A percentile compares a stretch with the other conserved stretches of the same genome.
Conservation (phyloP, 768 basidiomycete genomes). For the Trametes cingulata region DNA sequence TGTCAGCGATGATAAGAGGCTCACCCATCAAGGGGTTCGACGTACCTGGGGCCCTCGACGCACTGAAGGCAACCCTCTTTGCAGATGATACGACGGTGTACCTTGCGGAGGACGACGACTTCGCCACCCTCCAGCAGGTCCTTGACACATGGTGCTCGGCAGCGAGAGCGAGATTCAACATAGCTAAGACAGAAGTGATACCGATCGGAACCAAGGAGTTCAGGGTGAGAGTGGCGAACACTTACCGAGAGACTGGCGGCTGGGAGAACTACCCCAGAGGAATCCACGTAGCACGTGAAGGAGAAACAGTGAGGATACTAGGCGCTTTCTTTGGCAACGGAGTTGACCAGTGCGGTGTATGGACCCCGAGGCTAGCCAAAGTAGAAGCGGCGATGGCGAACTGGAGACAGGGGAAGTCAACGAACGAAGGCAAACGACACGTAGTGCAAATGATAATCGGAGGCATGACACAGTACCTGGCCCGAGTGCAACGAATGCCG, state of each 20-base stretch:
- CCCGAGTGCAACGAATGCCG: slow-evolving; percentile 30
- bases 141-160: slow-evolving; percentile 42
- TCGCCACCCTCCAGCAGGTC: slow-evolving; percentile 25
- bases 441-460: too few species aligned
- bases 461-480: slow-evolving; percentile 28
- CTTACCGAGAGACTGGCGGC: background rate
- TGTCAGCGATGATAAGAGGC: slow-evolving; percentile 25
- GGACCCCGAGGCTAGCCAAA: slow-evolving; percentile 11
- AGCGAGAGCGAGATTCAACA: slow-evolving; percentile 45
- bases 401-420: background rate
- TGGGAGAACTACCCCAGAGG: background rate
- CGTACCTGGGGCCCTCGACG: slow-evolving; percentile 14
- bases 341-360: background rate
- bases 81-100: slow-evolving; percentile 34
- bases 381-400: background rate
- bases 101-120: too few species aligned
- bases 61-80: slow-evolving; percentile 29
- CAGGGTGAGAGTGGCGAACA: slow-evolving; percentile 1
- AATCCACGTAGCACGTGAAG: background rate
- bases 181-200: too few species aligned
- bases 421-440: slow-evolving; percentile 4
- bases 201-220: slow-evolving; percentile 34
- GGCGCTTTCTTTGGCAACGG: slow-evolving; percentile 25
- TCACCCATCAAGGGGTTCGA: slow-evolving; percentile 24
- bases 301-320: slow-evolving; percentile 8